Conservation (phyloP, 805 yeast species). For the Peterozyma xylosa region DNA sequence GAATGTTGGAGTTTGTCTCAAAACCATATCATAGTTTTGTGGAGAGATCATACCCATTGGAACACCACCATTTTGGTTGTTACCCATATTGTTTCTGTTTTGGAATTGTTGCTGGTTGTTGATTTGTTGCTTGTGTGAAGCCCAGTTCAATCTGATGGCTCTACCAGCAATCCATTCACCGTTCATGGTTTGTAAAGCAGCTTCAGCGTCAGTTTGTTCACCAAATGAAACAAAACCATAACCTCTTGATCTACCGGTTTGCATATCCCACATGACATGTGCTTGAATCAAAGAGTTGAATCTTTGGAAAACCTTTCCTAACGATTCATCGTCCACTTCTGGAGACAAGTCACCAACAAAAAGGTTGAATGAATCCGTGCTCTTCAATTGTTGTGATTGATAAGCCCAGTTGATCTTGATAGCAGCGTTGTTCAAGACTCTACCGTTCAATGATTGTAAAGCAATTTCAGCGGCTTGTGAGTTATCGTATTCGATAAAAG, state of each 20-base stretch:
- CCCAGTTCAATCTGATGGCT: slow-evolving; percentile 83
- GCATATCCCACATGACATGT: slow-evolving; percentile 94
- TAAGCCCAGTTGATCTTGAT: slow-evolving; percentile 77
- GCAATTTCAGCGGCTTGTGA: slow-evolving; percentile 58
- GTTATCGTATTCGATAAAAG: slow-evolving; percentile 68
- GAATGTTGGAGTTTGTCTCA: slow-evolving; percentile 77
- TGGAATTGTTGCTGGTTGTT: slow-evolving; percentile 13
- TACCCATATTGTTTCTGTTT: slow-evolving; percentile 8
- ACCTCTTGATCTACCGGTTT: slow-evolving; percentile 94
- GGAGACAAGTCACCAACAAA: slow-evolving; percentile 97
- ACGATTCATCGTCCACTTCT: slow-evolving; percentile 86
- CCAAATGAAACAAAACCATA: slow-evolving; percentile 96
- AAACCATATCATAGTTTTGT: slow-evolving; percentile 59
- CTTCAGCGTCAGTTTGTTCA: slow-evolving; percentile 90
- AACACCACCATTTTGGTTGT: slow-evolving; percentile 7
- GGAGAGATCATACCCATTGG: slow-evolving; percentile 29
- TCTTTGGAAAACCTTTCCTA: slow-evolving; percentile 75
- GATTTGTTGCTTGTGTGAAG: slow-evolving; percentile 55
- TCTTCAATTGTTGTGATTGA: slow-evolving; percentile 65
- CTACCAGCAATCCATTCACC: slow-evolving; percentile 69
- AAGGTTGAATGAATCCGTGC: slow-evolving; percentile 50
- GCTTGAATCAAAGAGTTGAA: slow-evolving; percentile 89
- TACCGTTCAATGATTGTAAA: slow-evolving; percentile 51
- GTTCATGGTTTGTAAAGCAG: slow-evolving; percentile 70
- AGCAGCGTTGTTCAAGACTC: slow-evolving; percentile 42